Conservation (phyloP, 2,329 filamentous ascomycete species). For the Bipolaris cookei region DNA sequence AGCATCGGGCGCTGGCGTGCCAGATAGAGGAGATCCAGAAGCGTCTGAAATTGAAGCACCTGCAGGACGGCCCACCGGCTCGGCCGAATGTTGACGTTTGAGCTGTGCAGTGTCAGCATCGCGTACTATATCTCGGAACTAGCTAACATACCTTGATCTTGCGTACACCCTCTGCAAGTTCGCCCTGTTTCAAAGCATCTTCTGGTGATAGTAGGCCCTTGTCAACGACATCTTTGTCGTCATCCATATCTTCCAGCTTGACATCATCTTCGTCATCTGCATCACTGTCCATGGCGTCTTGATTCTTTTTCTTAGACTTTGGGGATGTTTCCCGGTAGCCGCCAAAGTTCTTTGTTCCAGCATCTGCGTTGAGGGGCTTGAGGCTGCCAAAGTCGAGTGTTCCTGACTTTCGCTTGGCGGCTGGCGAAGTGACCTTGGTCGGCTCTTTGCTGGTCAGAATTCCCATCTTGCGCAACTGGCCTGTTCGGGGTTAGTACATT, state of each 20-base stretch:
- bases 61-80: slow-evolving; percentile 61
- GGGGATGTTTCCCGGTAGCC: slow-evolving; percentile 74
- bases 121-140: neutral
- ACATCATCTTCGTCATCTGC: slow-evolving; percentile 72
- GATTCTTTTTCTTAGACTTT: slow-evolving; percentile 59
- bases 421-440: slow-evolving; percentile 62
- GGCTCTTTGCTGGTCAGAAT: slow-evolving; percentile 75
- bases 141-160: slow-evolving; percentile 73
- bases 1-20: slow-evolving; percentile 27
- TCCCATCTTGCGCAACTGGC: slow-evolving; percentile 96
- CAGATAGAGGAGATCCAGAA: slow-evolving; percentile 37
- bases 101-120: slow-evolving; percentile 61
- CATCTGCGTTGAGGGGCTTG: slow-evolving; percentile 75
- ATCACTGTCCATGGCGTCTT: slow-evolving; percentile 72
- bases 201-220: slow-evolving; percentile 67
- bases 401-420: slow-evolving; percentile 77
- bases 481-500: slow-evolving; percentile 54
- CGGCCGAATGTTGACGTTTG: slow-evolving; percentile 79
- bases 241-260: slow-evolving; percentile 67
- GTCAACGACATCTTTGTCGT: slow-evolving; percentile 63
- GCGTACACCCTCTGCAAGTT: slow-evolving; percentile 79
- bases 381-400: slow-evolving; percentile 86
- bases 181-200: slow-evolving; percentile 73
- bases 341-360: slow-evolving; percentile 88
- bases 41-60: slow-evolving; percentile 31